Evolutionary conservation across 805 yeast species (phyloP), one percentile per base, ranked within the genome.

Genomic region (Myxozyma melibiosi): DNA sequence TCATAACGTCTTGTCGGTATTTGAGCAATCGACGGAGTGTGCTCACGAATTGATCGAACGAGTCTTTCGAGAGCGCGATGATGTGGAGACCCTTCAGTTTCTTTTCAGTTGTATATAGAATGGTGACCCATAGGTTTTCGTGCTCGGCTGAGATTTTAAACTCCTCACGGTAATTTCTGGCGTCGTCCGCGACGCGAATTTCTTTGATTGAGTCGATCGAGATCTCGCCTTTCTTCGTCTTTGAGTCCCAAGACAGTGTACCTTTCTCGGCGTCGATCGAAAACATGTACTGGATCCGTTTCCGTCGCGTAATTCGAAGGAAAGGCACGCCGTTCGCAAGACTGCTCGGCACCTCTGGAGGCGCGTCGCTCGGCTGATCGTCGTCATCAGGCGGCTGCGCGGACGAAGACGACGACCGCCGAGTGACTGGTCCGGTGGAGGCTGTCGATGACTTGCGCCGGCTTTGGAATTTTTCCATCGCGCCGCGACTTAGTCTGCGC

Each of bases 161-260:
- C 70, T 90, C 96, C 67, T 91, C 96, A 58, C 96, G 74, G 68
- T 90, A 92, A 64, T 89, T 88, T 34, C 80, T 79, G 1, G 97
- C 97, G 65, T 86, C 88, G 20, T 78, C 80, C 2, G 85, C 88
- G 2, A 80, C 76, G 49, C 86, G 71, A 1, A 86, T 77, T 53
- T 80, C 82, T 56, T 80, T 80, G 47, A 89, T 85, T 55, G 82
- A 82, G 67, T 86, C 95, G 7, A 87, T 76, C 18, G 71, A 71
- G 58, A 84, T 55, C 22, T 46, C 45, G 11, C 57, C 61, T 33
- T 54, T 60, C 35, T 56, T 61, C 2, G 76, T 61, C 65, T 79
- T 78, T 60, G 75, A 71, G 61, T 81, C 83, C 88, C 91, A 85
- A 2, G 75, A 70, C 14, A 88, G 73, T 3, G 74, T 67, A 30